These are phyloP conservation scores for Apiospora pterosperma DNA, from an alignment of 2,329 filamentous ascomycete genomes.

Conservation along the genomic window DNA sequence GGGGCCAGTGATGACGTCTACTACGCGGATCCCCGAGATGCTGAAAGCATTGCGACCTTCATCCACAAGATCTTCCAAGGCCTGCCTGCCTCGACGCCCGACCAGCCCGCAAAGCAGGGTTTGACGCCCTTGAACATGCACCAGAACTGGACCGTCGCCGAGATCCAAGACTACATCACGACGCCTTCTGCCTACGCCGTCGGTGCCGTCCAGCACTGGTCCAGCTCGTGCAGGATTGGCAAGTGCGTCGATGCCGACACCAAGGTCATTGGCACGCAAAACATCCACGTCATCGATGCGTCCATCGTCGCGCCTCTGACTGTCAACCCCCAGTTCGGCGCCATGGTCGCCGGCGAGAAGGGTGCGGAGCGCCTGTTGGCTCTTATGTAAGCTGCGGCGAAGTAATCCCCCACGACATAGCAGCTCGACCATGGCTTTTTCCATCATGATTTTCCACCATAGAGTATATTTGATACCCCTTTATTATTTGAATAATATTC, in stretches of 20 bases:
- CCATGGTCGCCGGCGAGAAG: conserved; percentile 51
- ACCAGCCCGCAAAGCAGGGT: conserved; percentile 27
- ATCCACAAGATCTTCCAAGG: conserved; percentile 46
- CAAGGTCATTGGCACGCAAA: conserved; percentile 43
- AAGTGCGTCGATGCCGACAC: conserved; percentile 45
- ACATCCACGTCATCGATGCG: conserved; percentile 49
- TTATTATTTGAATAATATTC: background rate
- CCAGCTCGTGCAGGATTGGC: conserved; percentile 47
- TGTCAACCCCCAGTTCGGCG: conserved; percentile 51
- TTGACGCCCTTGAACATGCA: conserved; percentile 47
- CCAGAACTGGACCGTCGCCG: conserved; percentile 38
- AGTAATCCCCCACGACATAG: background rate
- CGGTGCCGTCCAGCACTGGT: conserved; percentile 52
- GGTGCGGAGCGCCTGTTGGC: conserved; percentile 44
- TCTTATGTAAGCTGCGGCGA: background rate
- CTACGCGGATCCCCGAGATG: conserved; percentile 45
- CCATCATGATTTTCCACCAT: background rate
- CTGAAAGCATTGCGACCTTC: conserved; percentile 44
- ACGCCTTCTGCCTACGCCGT: conserved; percentile 43
- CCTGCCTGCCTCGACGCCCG: conserved; percentile 28
- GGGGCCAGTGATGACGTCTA: conserved; percentile 39
- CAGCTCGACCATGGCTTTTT: background rate
- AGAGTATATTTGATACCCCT: background rate
- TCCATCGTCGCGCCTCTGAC: conserved; percentile 48
- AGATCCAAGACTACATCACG: conserved; percentile 49